Evolutionary conservation across 2,329 filamentous ascomycete species (phyloP).

Genomic region (Didymosphaeria variabile): DNA sequence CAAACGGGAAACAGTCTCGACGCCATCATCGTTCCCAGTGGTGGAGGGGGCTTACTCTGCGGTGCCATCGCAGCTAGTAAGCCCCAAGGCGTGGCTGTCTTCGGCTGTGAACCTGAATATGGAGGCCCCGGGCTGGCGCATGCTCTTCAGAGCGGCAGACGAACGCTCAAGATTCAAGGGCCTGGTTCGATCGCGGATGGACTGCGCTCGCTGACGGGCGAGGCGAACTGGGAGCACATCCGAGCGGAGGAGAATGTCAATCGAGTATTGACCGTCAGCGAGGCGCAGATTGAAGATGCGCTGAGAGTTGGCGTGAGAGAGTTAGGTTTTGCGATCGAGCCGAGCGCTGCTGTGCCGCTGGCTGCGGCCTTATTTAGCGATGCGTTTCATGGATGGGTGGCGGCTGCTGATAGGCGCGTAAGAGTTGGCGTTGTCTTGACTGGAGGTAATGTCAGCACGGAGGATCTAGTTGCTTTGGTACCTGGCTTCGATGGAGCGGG

Average conservation of each 20-base stretch:
- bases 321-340: slow-evolving; percentile 19
- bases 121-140: slow-evolving; percentile 17
- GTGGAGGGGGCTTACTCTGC: slow-evolving; percentile 23
- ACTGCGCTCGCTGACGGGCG: slow-evolving; percentile 19
- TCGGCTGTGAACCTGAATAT: slow-evolving; percentile 18
- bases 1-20: slow-evolving; percentile 11
- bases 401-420: not conserved
- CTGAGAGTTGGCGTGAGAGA: slow-evolving; percentile 9
- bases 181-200: slow-evolving; percentile 20
- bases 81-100: slow-evolving; percentile 13
- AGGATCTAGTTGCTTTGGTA: slow-evolving; percentile 6
- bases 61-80: slow-evolving; percentile 20
- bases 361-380: slow-evolving; percentile 17
- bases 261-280: slow-evolving; percentile 14
- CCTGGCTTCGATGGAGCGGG: not conserved
- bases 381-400: slow-evolving; percentile 15
- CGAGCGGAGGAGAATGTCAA: slow-evolving; percentile 15
- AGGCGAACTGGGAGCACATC: slow-evolving; percentile 23
- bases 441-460: slow-evolving; percentile 13
- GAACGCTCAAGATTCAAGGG: not conserved
- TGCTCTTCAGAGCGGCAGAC: slow-evolving; percentile 2
- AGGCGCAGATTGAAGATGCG: slow-evolving; percentile 17
- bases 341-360: slow-evolving; percentile 23
- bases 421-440: slow-evolving; percentile 19
- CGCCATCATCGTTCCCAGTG: slow-evolving; percentile 21